These are phyloP conservation scores for Mycena crocata DNA, from an alignment of 768 basidiomycete species.

Conservation along the genomic window DNA sequence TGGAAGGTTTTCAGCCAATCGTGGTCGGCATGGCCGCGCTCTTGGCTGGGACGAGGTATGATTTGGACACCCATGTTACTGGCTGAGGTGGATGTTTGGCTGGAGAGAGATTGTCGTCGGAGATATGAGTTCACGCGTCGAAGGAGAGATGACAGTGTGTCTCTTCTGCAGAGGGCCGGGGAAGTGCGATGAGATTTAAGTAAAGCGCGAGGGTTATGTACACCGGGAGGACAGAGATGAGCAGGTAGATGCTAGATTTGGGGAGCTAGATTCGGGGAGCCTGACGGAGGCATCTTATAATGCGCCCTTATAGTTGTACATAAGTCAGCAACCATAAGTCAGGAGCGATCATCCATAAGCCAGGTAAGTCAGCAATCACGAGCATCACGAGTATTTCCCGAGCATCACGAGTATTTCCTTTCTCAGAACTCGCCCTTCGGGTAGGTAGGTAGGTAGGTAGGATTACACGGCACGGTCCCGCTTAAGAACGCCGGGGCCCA, in stretches of 20 bases:
- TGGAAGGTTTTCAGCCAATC: constrained; percentile 91
- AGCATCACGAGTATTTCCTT: constrained; percentile 26
- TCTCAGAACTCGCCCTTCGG: constrained; percentile 1
- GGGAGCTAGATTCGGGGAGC: too few relatives aligned
- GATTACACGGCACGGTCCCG: too few relatives aligned
- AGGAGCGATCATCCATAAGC: too few relatives aligned
- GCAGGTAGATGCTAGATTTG: constrained; percentile 46
- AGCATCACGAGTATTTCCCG: too few relatives aligned
- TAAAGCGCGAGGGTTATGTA: constrained; percentile 56
- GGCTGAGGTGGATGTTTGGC: constrained; percentile 38
- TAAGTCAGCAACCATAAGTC: too few relatives aligned
- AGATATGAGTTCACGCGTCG: constrained; percentile 44
- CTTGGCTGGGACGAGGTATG: constrained; percentile 65
- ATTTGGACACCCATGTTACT: constrained; percentile 46
- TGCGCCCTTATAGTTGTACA: background rate
- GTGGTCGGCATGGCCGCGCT: constrained; percentile 80
- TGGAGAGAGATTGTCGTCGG: constrained; percentile 35
- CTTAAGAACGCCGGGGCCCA: too few relatives aligned
- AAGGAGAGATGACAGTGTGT: constrained; percentile 50
- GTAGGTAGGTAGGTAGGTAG: background rate
- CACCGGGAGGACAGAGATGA: constrained; percentile 50
- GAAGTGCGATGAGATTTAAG: constrained; percentile 44
- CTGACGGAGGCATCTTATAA: constrained; percentile 43
- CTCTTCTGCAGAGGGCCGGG: constrained; percentile 40
- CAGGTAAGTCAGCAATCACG: background rate